Percentiles rank a stretch among this genome's conserved stretches.
Evolutionary conservation across 2,329 filamentous ascomycete species (phyloP).

Genomic region (Huntiella savannae): DNA sequence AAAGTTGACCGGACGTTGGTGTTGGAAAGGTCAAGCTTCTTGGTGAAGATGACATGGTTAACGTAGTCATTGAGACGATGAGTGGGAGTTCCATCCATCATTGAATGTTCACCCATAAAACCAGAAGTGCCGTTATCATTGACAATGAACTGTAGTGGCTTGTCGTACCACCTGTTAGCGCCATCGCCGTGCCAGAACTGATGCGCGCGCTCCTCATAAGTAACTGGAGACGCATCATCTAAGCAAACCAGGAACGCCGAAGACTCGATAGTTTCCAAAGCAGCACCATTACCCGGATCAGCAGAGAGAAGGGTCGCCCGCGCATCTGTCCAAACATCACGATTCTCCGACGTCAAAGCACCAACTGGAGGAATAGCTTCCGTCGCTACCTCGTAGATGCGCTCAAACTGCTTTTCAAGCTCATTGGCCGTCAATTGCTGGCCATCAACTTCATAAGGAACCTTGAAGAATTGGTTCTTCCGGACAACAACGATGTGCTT

Average conservation of each 20-base stretch:
- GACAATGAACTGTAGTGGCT: constrained; percentile 92
- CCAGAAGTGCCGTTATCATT: constrained; percentile 96
- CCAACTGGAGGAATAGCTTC: constrained; percentile 59
- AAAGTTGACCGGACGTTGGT: constrained; percentile 62
- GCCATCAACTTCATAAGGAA: constrained; percentile 62
- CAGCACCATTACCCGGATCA: constrained; percentile 58
- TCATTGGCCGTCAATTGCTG: constrained; percentile 75
- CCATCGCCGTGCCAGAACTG: constrained; percentile 98
- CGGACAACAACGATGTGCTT: constrained; percentile 78
- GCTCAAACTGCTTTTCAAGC: constrained; percentile 74
- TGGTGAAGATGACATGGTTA: constrained; percentile 79
- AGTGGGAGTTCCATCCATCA: constrained; percentile 99
- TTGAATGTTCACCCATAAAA: constrained; percentile 96
- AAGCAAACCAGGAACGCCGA: constrained; percentile 84
- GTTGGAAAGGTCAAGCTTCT: constrained; percentile 80
- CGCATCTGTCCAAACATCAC: constrained; percentile 79
- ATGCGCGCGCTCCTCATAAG: constrained; percentile 83
- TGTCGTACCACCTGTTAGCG: constrained; percentile 91
- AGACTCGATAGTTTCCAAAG: constrained; percentile 67
- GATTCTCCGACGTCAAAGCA: constrained; percentile 74
- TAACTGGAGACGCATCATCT: constrained; percentile 78
- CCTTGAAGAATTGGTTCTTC: constrained; percentile 97
- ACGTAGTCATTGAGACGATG: constrained; percentile 92
- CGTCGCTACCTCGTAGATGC: constrained; percentile 54
- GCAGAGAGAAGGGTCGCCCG: constrained; percentile 56